Evolutionary conservation across 208 protist species (phyloP), one percentile per base, ranked within the genome.

Genomic region (Acanthamoeba royreba): DNA sequence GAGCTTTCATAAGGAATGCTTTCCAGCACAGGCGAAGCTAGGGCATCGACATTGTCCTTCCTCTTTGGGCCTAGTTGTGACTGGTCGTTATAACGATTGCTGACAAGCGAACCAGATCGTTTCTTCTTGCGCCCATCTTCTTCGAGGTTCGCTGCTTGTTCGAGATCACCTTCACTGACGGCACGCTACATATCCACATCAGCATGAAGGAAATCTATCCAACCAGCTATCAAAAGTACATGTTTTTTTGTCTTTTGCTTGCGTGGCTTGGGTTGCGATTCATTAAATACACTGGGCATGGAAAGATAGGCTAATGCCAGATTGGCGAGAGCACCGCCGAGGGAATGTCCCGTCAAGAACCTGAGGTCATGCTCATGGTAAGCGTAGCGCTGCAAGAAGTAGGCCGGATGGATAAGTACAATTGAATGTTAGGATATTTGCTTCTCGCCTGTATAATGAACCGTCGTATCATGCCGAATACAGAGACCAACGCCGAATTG

Each of bases 251-350:
- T 55, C 49, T 25, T 55, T 9, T 9, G 49, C 19, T n/a, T 55
- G 49, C 49, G 49, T 25, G 13, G 49, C 9, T 19, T 9, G 19
- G 13, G 13, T 74, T n/a, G 63, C 15, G 33, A 28, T 35, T 74
- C 13, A 74, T 13, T 8, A 74, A 25, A 35, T 28, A 28, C 45
- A 31, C 43, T 90, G 83, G 83, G 47, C 11, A 90, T 47, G 28
- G 43, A 47, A 13, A 66, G 38, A 49, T 90, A 90, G 43, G 83
- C 83, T 49, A 90, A 13, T 8, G 35, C 28, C 22, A 85, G 15
- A 33, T 85, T 66, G 83, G 83, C 83, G 17, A 90, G 83, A 17
- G 83, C 83, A 25, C 83, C 83, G 33, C 83, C 83, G 46, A 90
- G 83, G 17, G 83, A 90, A 63, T 90, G 83, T 25, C 83, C 83